These are phyloP conservation scores for Apiotrichum brassicae DNA, from an alignment of 1,284 basidiomycete genomes.

Conservation along the genomic window DNA sequence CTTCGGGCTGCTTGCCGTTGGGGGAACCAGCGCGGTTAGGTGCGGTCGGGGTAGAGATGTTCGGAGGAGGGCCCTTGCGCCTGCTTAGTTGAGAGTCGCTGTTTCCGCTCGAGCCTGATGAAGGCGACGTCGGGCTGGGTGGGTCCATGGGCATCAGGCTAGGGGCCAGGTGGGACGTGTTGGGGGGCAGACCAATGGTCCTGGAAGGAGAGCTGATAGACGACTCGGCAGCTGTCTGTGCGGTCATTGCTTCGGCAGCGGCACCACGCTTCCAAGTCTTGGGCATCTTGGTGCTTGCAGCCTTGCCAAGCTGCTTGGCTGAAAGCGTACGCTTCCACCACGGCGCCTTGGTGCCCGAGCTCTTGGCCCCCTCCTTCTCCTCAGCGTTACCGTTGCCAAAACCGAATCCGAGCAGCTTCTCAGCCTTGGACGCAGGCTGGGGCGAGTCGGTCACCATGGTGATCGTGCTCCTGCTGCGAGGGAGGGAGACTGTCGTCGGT, in stretches of 20 bases:
- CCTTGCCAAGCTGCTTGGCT: conserved; percentile 3
- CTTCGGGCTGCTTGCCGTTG: not conserved
- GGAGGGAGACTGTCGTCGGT: conserved; percentile 23
- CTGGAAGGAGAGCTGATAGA: not conserved
- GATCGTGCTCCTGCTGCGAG: conserved; percentile 44
- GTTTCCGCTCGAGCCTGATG: conserved; percentile 1
- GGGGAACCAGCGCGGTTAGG: not conserved
- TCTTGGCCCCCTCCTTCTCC: conserved; percentile 9
- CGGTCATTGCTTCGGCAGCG: not conserved
- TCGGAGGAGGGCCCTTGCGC: conserved; percentile 32
- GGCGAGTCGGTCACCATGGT: conserved; percentile 44
- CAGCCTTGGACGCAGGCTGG: conserved; percentile 29
- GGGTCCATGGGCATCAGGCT: conserved; percentile 12
- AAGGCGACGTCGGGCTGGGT: conserved; percentile 3
- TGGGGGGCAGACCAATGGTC: not conserved
- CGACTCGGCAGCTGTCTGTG: not conserved
- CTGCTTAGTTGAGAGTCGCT: not conserved
- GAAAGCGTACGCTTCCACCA: conserved; percentile 18
- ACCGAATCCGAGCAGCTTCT: conserved; percentile 36
- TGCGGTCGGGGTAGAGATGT: conserved; percentile 23
- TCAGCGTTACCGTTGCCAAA: conserved; percentile 16
- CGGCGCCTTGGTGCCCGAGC: conserved; percentile 6
- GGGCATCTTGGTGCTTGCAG: conserved; percentile 1
- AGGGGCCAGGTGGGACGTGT: conserved; percentile 5
- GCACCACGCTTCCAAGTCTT: conserved; percentile 2